phyloP scores from a whole-genome alignment of 1,139 yeast species.

The Candida frijolesensis region DNA sequence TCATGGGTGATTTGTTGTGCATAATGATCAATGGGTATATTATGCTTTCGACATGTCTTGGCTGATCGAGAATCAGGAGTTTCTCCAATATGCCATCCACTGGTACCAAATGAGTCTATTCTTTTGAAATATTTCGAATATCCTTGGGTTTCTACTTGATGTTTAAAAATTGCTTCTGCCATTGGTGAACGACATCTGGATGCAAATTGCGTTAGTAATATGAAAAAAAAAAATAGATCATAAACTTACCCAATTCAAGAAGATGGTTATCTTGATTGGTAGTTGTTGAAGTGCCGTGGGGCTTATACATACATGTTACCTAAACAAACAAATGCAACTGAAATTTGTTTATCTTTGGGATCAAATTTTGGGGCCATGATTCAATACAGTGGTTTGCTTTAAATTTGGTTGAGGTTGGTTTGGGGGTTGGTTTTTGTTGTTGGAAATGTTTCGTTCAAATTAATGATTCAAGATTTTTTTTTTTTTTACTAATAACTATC shows the following conservation, averaged over 20 bases:
- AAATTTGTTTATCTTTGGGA: conserved; percentile 36
- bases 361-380: conserved; percentile 20
- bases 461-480: too few relatives aligned
- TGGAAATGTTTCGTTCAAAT: too few relatives aligned
- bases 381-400: neutral
- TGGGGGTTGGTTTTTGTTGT: too few relatives aligned
- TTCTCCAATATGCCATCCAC: conserved; percentile 83
- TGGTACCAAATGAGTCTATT: conserved; percentile 89
- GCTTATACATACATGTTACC: conserved; percentile 72
- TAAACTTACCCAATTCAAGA: too few relatives aligned
- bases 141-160: conserved; percentile 56
- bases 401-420: too few relatives aligned
- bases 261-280: neutral
- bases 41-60: conserved; percentile 67
- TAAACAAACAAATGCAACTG: conserved; percentile 87
- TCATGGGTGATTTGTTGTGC: conserved; percentile 68
- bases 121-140: conserved; percentile 41
- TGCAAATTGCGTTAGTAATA: conserved; percentile 17
- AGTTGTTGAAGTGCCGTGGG: too few relatives aligned
- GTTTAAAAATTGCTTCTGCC: conserved; percentile 92
- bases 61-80: conserved; percentile 76
- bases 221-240: neutral
- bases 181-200: conserved; percentile 89
- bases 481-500: too few relatives aligned
- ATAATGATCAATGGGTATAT: conserved; percentile 71